These are phyloP conservation scores for Sporisorium scitamineum DNA, from an alignment of 1,284 basidiomycete genomes.

Conservation along the genomic window DNA sequence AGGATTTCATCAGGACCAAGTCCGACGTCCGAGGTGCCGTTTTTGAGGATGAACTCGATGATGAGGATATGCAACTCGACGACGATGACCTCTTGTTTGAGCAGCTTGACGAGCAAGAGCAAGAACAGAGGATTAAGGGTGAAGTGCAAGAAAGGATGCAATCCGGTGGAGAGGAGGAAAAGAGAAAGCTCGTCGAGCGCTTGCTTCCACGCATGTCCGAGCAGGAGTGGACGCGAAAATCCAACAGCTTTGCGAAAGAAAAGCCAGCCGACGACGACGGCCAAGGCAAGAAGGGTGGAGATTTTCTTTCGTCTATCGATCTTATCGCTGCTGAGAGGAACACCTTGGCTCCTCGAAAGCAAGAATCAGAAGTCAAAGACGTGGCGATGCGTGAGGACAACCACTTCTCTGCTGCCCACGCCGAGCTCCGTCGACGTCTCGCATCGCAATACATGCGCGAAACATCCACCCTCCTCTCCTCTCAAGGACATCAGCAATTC, in stretches of 20 bases:
- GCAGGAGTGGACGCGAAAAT: conserved; percentile 32
- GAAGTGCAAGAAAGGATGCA: conserved; percentile 28
- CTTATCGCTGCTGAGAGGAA: conserved; percentile 13
- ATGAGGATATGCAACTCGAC: conserved; percentile 37
- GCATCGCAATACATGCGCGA: conserved; percentile 51
- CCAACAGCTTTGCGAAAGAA: background rate
- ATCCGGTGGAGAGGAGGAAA: conserved; percentile 12
- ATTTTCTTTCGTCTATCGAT: conserved; percentile 38
- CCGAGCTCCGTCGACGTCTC: conserved; percentile 27
- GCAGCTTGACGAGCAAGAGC: conserved; percentile 38
- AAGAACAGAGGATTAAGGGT: conserved; percentile 11
- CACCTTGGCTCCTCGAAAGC: background rate
- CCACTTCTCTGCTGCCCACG: conserved; percentile 24
- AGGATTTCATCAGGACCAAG: conserved; percentile 55
- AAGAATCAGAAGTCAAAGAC: background rate
- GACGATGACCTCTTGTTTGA: conserved; percentile 47
- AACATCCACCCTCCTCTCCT: conserved; percentile 27
- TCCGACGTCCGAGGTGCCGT: conserved; percentile 61
- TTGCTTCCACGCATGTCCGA: conserved; percentile 36
- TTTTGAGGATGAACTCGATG: conserved; percentile 55
- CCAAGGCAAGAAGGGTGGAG: background rate
- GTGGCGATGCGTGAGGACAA: conserved; percentile 9
- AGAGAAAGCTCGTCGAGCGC: conserved; percentile 23
- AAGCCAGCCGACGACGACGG: background rate
- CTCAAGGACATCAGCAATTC: conserved; percentile 30